Evolutionary conservation across 208 protist species (phyloP).

Genomic region (Crithidia fasciculata): DNA sequence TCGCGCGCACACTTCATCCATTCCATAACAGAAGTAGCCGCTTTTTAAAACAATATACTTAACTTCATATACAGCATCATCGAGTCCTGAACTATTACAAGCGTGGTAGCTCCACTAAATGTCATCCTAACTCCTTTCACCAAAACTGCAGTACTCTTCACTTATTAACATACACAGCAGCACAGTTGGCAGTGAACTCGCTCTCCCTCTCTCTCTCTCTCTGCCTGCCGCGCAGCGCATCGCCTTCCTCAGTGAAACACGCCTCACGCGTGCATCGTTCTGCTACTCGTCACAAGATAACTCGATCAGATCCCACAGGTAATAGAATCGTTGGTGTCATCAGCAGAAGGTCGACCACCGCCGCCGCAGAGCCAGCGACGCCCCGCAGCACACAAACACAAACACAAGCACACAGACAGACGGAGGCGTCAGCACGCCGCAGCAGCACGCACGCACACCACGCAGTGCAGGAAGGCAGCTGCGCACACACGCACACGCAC

Average conservation of each 20-base stretch:
- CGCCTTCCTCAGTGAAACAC: slow-evolving; percentile 31
- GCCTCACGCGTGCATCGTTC: slow-evolving; percentile 33
- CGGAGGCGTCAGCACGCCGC: no score
- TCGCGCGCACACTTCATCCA: no score
- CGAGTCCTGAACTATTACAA: no score
- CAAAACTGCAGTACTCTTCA: no score
- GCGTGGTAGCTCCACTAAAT: no score
- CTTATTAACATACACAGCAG: no score
- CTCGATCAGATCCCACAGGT: slow-evolving; percentile 49
- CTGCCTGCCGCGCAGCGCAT: neutral
- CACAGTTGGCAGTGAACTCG: no score
- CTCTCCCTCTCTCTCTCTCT: neutral
- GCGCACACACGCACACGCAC: neutral
- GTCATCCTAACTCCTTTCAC: no score
- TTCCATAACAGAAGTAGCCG: no score
- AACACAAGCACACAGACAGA: no score
- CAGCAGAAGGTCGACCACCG: slow-evolving; percentile 16
- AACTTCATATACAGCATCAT: no score
- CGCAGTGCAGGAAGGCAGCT: neutral
- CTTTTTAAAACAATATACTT: no score
- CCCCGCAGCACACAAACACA: neutral
- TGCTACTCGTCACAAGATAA: slow-evolving; percentile 23
- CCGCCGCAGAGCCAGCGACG: neutral
- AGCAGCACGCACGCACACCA: neutral
- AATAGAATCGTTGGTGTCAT: slow-evolving; percentile 45